Evolutionary conservation across 768 basidiomycete species (phyloP).

Genomic region (Clitopilus passeckerianus): DNA sequence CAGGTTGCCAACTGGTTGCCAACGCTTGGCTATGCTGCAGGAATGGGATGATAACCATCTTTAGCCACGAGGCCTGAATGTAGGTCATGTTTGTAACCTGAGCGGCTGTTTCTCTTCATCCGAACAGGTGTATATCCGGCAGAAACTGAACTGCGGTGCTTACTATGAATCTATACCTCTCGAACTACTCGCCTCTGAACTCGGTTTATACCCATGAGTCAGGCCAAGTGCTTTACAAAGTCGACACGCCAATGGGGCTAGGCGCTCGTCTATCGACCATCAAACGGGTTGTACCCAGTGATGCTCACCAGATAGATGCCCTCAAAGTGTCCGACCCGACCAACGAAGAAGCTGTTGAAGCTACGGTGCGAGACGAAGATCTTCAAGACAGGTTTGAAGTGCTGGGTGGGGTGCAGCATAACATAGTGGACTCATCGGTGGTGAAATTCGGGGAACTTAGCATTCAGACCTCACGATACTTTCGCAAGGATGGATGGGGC

Average conservation of each 20-base stretch:
- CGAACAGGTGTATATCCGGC: too few species aligned
- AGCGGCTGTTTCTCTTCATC: too few species aligned
- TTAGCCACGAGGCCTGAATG: too few species aligned
- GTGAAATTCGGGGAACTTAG: conserved; percentile 21
- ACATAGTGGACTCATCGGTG: conserved; percentile 17
- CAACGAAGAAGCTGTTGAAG: neutral
- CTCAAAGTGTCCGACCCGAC: neutral
- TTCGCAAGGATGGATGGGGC: conserved; percentile 15
- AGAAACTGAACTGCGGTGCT: too few species aligned
- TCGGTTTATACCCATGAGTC: conserved; percentile 7
- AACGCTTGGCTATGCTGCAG: too few species aligned
- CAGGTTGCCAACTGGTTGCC: too few species aligned
- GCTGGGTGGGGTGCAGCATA: conserved; percentile 29
- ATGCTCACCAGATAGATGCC: neutral
- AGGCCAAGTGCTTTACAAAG: conserved; percentile 15
- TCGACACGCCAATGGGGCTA: conserved; percentile 17
- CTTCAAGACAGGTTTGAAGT: conserved; percentile 20
- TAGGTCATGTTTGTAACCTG: too few species aligned
- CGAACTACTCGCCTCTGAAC: neutral
- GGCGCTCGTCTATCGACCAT: conserved; percentile 3
- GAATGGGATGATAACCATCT: too few species aligned
- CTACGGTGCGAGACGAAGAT: conserved; percentile 2
- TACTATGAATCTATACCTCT: neutral
- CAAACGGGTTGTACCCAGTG: conserved; percentile 5
- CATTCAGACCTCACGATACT: conserved; percentile 18